Evolutionary conservation across 306 rosid species (phyloP).

Genomic region (Parietaria judaica): DNA sequence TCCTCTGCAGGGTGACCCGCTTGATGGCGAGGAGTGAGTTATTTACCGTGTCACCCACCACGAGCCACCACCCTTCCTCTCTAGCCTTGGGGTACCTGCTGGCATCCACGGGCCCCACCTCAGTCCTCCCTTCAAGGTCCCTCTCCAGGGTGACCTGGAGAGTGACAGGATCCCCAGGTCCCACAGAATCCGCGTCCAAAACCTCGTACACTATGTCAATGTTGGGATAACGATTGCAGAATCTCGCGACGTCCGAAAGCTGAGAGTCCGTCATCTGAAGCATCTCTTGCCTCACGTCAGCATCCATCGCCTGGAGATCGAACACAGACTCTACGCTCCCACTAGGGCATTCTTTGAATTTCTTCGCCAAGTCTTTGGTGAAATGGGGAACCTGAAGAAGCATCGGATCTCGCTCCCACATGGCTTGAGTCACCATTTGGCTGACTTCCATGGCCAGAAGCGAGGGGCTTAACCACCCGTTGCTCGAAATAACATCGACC

Average conservation of each 20-base stretch:
- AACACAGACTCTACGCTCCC: conserved; percentile 67
- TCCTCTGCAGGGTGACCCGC: conserved; percentile 63
- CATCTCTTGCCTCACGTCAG: conserved; percentile 64
- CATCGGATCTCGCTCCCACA: conserved; percentile 95
- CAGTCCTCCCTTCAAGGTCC: conserved; percentile 66
- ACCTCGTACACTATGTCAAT: conserved; percentile 69
- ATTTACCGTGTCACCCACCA: conserved; percentile 67
- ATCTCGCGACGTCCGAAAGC: conserved; percentile 64
- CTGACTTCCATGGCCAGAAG: conserved; percentile 91
- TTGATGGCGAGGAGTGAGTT: conserved; percentile 75
- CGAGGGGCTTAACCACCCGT: conserved; percentile 80
- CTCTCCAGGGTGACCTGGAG: conserved; percentile 66
- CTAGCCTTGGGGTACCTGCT: conserved; percentile 72
- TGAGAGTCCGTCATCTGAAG: conserved; percentile 71
- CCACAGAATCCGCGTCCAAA: conserved; percentile 41
- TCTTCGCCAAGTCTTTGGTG: conserved; percentile 79
- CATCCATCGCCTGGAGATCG: conserved; percentile 89
- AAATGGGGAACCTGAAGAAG: conserved; percentile 88
- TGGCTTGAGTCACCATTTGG: conserved; percentile 93
- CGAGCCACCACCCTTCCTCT: conserved; percentile 99
- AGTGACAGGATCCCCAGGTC: conserved; percentile 56
- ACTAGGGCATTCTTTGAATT: conserved; percentile 63
- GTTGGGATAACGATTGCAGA: conserved; percentile 80
- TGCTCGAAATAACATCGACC: conserved; percentile 91
- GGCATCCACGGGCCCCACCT: conserved; percentile 63